A percentile compares a stretch with the other conserved stretches of the same genome.
phyloP scores from a whole-genome alignment of 352 stramenopile species.

The Discostella stelligera region DNA sequence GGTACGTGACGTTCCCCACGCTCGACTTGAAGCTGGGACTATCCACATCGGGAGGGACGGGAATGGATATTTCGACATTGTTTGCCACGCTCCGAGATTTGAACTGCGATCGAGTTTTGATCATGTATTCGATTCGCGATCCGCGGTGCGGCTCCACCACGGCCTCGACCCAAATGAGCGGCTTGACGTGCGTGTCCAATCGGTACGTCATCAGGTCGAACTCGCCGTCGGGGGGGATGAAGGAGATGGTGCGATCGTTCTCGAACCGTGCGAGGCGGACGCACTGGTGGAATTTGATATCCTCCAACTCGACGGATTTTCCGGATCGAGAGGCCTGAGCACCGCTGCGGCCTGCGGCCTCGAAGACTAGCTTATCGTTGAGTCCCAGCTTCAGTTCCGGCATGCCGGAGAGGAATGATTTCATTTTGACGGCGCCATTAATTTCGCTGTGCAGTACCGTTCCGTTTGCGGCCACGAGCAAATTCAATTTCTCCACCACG shows the following conservation, averaged over 20 bases:
- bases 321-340: conserved; percentile 57
- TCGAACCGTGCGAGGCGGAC: conserved; percentile 98
- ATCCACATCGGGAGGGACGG: conserved; percentile 97
- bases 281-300: conserved; percentile 99
- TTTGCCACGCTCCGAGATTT: conserved; percentile 98
- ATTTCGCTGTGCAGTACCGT: conserved; percentile 98
- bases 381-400: conserved; percentile 98
- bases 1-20: conserved; percentile 97
- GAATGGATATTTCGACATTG: conserved; percentile 99
- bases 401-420: conserved; percentile 98
- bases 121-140: conserved; percentile 97
- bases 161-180: conserved; percentile 97
- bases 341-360: conserved; percentile 89
- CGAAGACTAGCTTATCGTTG: conserved; percentile 99
- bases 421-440: conserved; percentile 96
- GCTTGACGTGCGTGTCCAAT: conserved; percentile 98
- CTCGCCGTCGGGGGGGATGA: conserved; percentile 99
- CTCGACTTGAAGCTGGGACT: conserved; percentile 97
- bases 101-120: conserved; percentile 97
- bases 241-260: conserved; percentile 99
- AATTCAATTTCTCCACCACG: conserved; percentile 97
- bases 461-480: conserved; percentile 94
- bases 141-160: conserved; percentile 97
- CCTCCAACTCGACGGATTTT: conserved; percentile 98
- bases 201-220: conserved; percentile 99